Percentiles rank a stretch among this genome's conserved stretches.
Evolutionary conservation across 345 rosid species (phyloP).

Genomic region (Pugionium cornutum): DNA sequence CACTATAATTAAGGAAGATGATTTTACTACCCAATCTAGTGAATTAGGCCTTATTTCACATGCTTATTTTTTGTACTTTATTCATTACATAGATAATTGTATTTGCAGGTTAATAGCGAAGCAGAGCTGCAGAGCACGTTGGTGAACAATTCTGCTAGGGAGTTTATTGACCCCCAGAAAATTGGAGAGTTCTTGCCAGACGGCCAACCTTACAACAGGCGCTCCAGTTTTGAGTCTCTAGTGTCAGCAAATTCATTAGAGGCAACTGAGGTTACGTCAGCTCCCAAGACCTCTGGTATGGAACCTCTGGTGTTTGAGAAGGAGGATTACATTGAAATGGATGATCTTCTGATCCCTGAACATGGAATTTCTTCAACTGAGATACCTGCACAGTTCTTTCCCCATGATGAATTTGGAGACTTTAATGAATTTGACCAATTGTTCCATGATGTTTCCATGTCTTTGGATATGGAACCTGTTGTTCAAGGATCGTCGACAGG

Average conservation of each 20-base stretch:
- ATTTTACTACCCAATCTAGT: background rate
- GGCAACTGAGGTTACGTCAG: conserved; percentile 12
- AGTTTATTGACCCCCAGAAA: background rate
- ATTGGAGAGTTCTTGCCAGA: conserved; percentile 4
- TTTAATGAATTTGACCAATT: conserved; percentile 36
- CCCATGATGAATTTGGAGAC: conserved; percentile 27
- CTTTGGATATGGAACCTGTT: conserved; percentile 34
- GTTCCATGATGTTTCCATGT: conserved; percentile 35
- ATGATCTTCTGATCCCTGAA: conserved; percentile 62
- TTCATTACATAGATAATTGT: conserved; percentile 6
- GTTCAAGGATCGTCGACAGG: conserved; percentile 22
- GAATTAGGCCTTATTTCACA: background rate
- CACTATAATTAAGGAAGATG: background rate
- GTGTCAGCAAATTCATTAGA: conserved; percentile 16
- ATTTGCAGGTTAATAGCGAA: conserved; percentile 21
- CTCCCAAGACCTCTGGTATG: conserved; percentile 12
- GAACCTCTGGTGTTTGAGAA: conserved; percentile 28
- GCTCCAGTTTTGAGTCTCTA: conserved; percentile 3
- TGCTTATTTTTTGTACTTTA: conserved; percentile 12
- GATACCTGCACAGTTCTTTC: conserved; percentile 11
- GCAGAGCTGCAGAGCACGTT: conserved; percentile 21
- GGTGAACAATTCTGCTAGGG: conserved; percentile 13
- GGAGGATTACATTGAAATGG: conserved; percentile 81
- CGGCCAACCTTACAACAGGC: background rate
- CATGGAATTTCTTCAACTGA: conserved; percentile 32